A percentile compares a stretch with the other conserved stretches of the same genome.
Conservation (phyloP, 305 asterid species). For the Ilex paraguariensis region DNA sequence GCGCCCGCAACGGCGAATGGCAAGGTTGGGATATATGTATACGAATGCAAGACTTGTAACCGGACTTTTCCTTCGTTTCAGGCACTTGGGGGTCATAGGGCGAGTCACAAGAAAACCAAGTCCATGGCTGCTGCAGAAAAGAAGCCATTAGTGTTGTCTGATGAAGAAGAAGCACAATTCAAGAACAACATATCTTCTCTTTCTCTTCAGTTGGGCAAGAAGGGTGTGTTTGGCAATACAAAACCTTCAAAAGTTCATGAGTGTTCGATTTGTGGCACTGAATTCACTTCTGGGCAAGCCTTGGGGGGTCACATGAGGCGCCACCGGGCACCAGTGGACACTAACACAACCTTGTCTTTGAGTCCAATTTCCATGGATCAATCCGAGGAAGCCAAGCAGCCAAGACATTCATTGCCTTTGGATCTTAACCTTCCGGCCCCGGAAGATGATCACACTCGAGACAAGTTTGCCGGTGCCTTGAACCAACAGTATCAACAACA, state of each 20-base stretch:
- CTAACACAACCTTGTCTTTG: conserved; percentile 23
- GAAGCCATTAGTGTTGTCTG: conserved; percentile 22
- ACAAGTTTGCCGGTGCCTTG: conserved; percentile 13
- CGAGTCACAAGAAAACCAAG: conserved; percentile 79
- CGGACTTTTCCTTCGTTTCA: conserved; percentile 61
- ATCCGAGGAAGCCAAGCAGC: conserved; percentile 22
- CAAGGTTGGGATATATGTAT: conserved; percentile 31
- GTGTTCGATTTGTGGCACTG: conserved; percentile 80
- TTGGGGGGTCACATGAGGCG: conserved; percentile 96
- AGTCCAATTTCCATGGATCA: conserved; percentile 19
- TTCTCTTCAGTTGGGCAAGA: conserved; percentile 33
- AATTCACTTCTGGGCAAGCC: conserved; percentile 84
- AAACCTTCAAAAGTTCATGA: conserved; percentile 48
- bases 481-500: conserved; percentile 22
- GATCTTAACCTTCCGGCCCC: conserved; percentile 87
- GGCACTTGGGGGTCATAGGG: conserved; percentile 91
- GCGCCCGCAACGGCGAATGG: conserved; percentile 22
- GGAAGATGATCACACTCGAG: conserved; percentile 33
- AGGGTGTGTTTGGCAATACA: conserved; percentile 22
- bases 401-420: conserved; percentile 36
- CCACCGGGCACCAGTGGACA: conserved; percentile 38
- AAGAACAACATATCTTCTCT: conserved; percentile 28
- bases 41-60: conserved; percentile 44
- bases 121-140: conserved; percentile 30
- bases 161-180: conserved; percentile 36